Evolutionary conservation across 2,329 filamentous ascomycete species (phyloP), one percentile per base, ranked within the genome.

Genomic region (Ceratocystis cubensis): DNA sequence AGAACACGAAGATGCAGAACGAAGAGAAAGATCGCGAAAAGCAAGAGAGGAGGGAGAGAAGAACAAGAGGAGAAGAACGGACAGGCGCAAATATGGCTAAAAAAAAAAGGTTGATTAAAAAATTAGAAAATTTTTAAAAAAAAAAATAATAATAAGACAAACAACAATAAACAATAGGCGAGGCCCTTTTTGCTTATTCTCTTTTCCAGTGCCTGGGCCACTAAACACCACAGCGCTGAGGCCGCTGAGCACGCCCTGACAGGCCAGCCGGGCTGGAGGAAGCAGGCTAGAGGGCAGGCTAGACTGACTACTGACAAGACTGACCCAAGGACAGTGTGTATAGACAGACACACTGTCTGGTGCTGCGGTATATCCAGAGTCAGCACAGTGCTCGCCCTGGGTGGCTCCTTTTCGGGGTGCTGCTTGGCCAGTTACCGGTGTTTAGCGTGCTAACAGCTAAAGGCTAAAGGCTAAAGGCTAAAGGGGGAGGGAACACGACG

Each of bases 11-110:
- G 33, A 44, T 59, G 50, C 7, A 37, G 25, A 61, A 30, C 33
- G 57, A 13, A 41, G 57, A 59, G 46, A 37, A 62, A 66, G n/a
- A 45, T 15, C 28, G 65, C 62, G 61, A 59, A 66, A 13, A 48
- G 48, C 53, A 41, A 61, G 22, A 33, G 63, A 15, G 59, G 22
- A 33, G 63, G 20, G 50, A 61, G 41, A 62, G 33, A 56, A 63
- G n/a, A 61, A 37, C 8, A 57, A 59, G 46, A 66, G 61, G 50
- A 50, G 48, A 61, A 22, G 22, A 30, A 28, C 28, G 6, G 59
- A 45, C 30, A 28, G 3, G 41, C 20, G 33, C 48, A 62, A 63
- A 6, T 17, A 20, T 22, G 22, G 25, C 28, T 4, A 50, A 6
- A 45, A 56, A 56, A 17, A n/a, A 22, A 6, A 56, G 15, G 25